Evolutionary conservation across 139 green algal species (phyloP).

Genomic region (Nannochloris sp.): DNA sequence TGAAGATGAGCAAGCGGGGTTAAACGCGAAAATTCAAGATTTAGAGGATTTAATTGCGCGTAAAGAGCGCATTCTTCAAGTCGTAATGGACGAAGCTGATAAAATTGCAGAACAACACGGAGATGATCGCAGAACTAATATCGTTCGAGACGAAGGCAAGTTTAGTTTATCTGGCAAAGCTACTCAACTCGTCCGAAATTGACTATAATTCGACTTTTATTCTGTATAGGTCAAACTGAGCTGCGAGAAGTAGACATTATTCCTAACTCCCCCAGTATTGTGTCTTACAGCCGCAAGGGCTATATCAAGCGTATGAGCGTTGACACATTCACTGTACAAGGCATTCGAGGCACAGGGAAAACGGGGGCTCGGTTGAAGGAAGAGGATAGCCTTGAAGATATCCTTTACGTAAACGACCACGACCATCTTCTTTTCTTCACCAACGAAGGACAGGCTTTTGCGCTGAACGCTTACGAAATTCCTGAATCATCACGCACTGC

Average conservation of each 20-base stretch:
- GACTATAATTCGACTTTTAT: background rate
- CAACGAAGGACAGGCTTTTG: constrained; percentile 42
- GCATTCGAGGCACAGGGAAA: constrained; percentile 33
- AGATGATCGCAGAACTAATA: constrained; percentile 41
- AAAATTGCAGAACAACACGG: constrained; percentile 56
- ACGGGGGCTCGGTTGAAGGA: constrained; percentile 38
- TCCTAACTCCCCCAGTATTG: constrained; percentile 51
- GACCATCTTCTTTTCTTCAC: constrained; percentile 79
- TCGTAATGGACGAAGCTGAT: constrained; percentile 55
- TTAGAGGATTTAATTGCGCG: constrained; percentile 46
- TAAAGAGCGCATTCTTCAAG: constrained; percentile 40
- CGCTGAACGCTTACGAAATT: constrained; percentile 57
- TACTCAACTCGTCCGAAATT: background rate
- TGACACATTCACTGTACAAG: constrained; percentile 52
- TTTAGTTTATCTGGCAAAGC: too few species aligned
- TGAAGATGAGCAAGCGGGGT: constrained; percentile 49
- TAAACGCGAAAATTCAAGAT: constrained; percentile 40
- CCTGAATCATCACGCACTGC: constrained; percentile 54
- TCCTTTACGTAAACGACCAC: constrained; percentile 53
- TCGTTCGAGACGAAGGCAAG: constrained; percentile 12
- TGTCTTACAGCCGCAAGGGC: constrained; percentile 59
- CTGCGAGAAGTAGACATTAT: constrained; percentile 48
- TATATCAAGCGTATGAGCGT: constrained; percentile 84
- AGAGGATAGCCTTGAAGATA: constrained; percentile 60
- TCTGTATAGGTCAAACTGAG: constrained; percentile 11